Evolutionary conservation across 441 rosid genomes (phyloP).

Genomic region (Arabidopsis lyrata): DNA sequence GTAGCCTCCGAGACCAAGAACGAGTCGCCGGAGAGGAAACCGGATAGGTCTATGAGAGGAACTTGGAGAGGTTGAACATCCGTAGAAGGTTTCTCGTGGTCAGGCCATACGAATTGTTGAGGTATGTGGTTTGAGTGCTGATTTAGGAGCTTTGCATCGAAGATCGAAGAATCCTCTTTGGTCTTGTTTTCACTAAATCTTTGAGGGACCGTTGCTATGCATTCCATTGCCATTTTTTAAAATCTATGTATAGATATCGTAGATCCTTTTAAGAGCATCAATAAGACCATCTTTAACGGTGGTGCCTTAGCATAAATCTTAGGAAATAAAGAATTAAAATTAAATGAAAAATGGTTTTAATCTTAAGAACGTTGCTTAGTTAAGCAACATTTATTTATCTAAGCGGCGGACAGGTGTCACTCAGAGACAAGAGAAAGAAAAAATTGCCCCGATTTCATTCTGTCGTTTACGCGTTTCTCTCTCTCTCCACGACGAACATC

Average conservation of each 20-base stretch:
- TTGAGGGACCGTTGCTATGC: conserved; percentile 37
- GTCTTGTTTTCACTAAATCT: conserved; percentile 23
- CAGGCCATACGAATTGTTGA: conserved; percentile 63
- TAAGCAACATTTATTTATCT: too few species aligned
- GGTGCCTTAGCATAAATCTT: too few species aligned
- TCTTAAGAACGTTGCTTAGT: too few species aligned
- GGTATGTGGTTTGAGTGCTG: conserved; percentile 51
- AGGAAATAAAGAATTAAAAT: too few species aligned
- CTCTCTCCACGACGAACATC: too few species aligned
- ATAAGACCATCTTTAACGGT: too few species aligned
- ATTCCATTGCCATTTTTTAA: conserved; percentile 38
- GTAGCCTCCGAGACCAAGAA: conserved; percentile 43
- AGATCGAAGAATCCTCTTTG: conserved; percentile 40
- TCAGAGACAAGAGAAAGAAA: too few species aligned
- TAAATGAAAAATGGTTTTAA: too few species aligned
- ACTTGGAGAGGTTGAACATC: conserved; percentile 50
- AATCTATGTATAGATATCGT: background rate
- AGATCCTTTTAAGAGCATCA: background rate
- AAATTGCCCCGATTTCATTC: too few species aligned
- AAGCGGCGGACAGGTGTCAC: too few species aligned
- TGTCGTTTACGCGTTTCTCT: too few species aligned
- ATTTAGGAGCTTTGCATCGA: conserved; percentile 49
- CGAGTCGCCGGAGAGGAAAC: conserved; percentile 54
- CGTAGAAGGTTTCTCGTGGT: conserved; percentile 55
- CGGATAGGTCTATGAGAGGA: conserved; percentile 55